Base-by-base conservation (phyloP, 257 asterid species). In the Primulina tabacum region DNA sequence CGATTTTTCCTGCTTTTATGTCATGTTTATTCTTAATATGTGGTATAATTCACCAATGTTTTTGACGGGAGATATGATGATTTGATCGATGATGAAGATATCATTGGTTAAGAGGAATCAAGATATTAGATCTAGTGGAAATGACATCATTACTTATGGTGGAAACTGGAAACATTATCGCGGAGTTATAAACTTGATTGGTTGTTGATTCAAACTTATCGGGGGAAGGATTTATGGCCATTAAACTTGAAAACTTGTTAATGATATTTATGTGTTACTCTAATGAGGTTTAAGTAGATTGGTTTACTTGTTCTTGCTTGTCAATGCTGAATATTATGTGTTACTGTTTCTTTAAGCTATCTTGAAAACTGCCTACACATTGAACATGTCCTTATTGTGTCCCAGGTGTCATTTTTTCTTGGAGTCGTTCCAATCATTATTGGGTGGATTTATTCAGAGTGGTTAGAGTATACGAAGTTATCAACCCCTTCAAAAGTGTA, bases 381-480 rank as follows among this genome's bases (percentile, higher is more conserved):
- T 43, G 28, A 58, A 55, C 57, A 14, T 68, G 65, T 20, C 55
- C 78, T 73, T 79, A 24, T 65, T 69, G 55, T 82, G 79, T 70
- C 35, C 38, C 84, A 93, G 97, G 96, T 90, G 80, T 90, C 99
- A 40, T 93, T 87, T 79, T 74, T 93, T 77, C 95, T 93, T 77
- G 99, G 97, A 72, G 65, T 80, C 56, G 72, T 89, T 65, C 99
- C 97, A 26, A 73, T 93, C 58, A 34, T 89, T 70, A 73, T 87
- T 60, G 76, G 95, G 70, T 93, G 97, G 99, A 65, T 89, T 56
- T 93, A 89, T 77, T 73, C 97, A 3, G 99, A 93, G 86, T 89
- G 92, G 95, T 75, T 93, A 84, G 96, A 89, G 78, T 80, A 82
- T 79, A 87, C 75, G 79, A 92, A 85, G 80, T 79, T 90, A 59